A percentile compares a stretch with the other conserved stretches of the same genome.
These are phyloP conservation scores for Podospora tetraspora DNA, from an alignment of 495 filamentous ascomycete genomes.

Conservation along the genomic window DNA sequence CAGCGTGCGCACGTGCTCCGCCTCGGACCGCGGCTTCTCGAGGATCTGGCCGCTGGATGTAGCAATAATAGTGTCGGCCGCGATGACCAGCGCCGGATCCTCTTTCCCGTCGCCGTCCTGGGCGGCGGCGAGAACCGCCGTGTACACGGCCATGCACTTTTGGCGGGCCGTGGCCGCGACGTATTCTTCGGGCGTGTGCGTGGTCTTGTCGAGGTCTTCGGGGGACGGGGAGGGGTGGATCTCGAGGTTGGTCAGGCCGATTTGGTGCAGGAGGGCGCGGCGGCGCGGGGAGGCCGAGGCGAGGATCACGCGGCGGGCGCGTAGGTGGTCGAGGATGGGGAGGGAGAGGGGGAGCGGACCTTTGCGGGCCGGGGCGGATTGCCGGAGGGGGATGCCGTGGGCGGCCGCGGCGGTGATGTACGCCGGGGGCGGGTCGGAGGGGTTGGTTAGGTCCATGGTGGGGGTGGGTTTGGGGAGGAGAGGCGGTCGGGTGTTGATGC, in stretches of 20 bases:
- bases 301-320: constrained; percentile 71
- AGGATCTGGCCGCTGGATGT: constrained; percentile 67
- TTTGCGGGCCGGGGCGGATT: constrained; percentile 27
- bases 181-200: constrained; percentile 77
- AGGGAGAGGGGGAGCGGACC: constrained; percentile 62
- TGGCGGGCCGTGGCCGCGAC: constrained; percentile 78
- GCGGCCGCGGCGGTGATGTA: constrained; percentile 41
- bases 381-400: constrained; percentile 33
- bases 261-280: constrained; percentile 67
- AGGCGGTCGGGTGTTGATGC: background rate
- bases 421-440: constrained; percentile 38
- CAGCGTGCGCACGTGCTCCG: constrained; percentile 80
- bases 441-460: constrained; percentile 30
- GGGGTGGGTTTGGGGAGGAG: background rate
- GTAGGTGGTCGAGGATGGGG: constrained; percentile 67
- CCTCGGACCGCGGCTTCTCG: constrained; percentile 80
- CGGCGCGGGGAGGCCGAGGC: constrained; percentile 83
- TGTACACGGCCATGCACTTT: constrained; percentile 78
- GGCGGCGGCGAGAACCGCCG: constrained; percentile 47
- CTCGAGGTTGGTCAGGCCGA: constrained; percentile 72
- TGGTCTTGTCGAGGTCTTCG: constrained; percentile 76
- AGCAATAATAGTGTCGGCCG: constrained; percentile 89
- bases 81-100: constrained; percentile 81
- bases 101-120: constrained; percentile 12
- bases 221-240: constrained; percentile 72